Evolutionary conservation across 768 basidiomycete genomes (phyloP).

Genomic region (Xanthoconium purpureum): DNA sequence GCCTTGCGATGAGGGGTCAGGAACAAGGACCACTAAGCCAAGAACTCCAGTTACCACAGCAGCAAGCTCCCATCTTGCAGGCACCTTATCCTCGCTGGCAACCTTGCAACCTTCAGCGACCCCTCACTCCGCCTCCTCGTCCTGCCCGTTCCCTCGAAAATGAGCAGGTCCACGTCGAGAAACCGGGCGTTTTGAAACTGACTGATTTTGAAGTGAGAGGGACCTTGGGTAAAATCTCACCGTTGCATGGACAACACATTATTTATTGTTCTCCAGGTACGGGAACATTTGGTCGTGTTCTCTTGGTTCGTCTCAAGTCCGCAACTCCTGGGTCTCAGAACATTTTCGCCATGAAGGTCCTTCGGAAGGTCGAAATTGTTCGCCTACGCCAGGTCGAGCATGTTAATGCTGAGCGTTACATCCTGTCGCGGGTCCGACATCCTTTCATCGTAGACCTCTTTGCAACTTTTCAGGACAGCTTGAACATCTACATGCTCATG

Average conservation of each 20-base stretch:
- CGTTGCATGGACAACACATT: neutral
- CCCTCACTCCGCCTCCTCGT: slow-evolving; percentile 29
- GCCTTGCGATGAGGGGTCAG: slow-evolving; percentile 10
- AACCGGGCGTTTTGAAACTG: slow-evolving; percentile 54
- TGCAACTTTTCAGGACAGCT: slow-evolving; percentile 90
- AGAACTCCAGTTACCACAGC: slow-evolving; percentile 5
- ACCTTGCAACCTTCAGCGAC: neutral
- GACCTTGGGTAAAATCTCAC: slow-evolving; percentile 55
- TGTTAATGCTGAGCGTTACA: slow-evolving; percentile 93
- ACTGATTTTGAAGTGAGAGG: slow-evolving; percentile 82
- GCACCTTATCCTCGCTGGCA: slow-evolving; percentile 13
- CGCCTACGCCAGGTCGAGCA: slow-evolving; percentile 95
- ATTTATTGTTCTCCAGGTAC: slow-evolving; percentile 57
- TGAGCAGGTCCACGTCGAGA: slow-evolving; percentile 61
- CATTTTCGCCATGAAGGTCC: slow-evolving; percentile 86
- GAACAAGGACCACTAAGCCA: slow-evolving; percentile 12
- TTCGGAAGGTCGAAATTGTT: slow-evolving; percentile 82
- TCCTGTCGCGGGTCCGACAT: slow-evolving; percentile 86
- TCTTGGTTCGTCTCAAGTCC: slow-evolving; percentile 76
- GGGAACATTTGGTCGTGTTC: slow-evolving; percentile 92
- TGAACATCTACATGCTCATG: slow-evolving; percentile 98
- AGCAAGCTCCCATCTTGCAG: slow-evolving; percentile 3
- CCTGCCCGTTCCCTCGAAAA: slow-evolving; percentile 65
- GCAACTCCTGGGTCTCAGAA: slow-evolving; percentile 41
- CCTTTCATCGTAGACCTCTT: slow-evolving; percentile 97